A percentile compares a stretch with the other conserved stretches of the same genome.
Evolutionary conservation across 1,284 basidiomycete species (phyloP).

Genomic region (Pseudozyma tsukubaensis): DNA sequence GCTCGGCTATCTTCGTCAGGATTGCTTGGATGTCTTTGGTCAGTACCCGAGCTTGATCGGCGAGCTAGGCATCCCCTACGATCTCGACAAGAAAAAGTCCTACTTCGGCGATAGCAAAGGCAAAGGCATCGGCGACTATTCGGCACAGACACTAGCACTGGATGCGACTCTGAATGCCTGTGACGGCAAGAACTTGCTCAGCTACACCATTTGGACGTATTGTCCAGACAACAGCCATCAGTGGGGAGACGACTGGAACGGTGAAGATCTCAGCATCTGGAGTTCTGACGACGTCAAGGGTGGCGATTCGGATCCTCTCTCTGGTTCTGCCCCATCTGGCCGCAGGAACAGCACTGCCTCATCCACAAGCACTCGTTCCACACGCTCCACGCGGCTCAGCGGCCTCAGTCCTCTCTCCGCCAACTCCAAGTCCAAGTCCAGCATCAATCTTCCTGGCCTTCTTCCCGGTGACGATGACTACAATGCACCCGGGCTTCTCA

Average conservation of each 20-base stretch:
- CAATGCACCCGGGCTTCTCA: conserved; percentile 39
- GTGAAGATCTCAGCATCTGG: conserved; percentile 91
- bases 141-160: conserved; percentile 82
- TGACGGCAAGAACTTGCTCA: conserved; percentile 85
- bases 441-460: conserved; percentile 25
- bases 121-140: conserved; percentile 74
- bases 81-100: conserved; percentile 84
- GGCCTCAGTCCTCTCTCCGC: conserved; percentile 17
- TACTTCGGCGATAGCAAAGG: conserved; percentile 72
- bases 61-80: conserved; percentile 93
- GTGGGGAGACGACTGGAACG: conserved; percentile 97
- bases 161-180: conserved; percentile 90
- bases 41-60: conserved; percentile 92
- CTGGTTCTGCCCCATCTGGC: background rate
- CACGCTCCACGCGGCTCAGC: conserved; percentile 15
- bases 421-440: conserved; percentile 11
- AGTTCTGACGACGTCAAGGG: conserved; percentile 77
- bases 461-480: conserved; percentile 25
- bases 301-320: conserved; percentile 10
- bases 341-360: conserved; percentile 7
- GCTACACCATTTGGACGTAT: conserved; percentile 92
- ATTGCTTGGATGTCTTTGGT: conserved; percentile 74
- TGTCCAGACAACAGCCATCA: conserved; percentile 79
- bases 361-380: conserved; percentile 14
- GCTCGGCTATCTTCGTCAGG: conserved; percentile 81